Evolutionary conservation across 225 moss, liverwort and hornwort species (phyloP).

Genomic region (Polytrichum commune): DNA sequence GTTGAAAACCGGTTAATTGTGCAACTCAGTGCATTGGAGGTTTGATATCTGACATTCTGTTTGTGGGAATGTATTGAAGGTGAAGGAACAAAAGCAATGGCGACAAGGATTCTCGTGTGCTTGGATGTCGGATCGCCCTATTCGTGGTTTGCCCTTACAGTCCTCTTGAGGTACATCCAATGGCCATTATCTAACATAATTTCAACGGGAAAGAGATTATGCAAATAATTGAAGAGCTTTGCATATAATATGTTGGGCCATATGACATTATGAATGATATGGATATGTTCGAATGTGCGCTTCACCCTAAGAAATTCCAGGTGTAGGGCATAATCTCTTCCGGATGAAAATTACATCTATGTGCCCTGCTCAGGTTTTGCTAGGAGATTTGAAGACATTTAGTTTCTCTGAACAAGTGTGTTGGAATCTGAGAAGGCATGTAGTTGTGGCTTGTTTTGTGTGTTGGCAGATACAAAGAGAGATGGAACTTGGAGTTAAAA

Average conservation of each 20-base stretch:
- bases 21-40: too few species aligned
- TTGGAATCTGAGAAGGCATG: not conserved
- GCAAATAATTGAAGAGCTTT: too few species aligned
- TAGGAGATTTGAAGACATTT: too few species aligned
- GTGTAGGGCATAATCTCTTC: too few species aligned
- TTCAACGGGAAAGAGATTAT: too few species aligned
- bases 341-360: not conserved
- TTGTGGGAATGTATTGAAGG: too few species aligned
- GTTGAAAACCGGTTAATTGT: too few species aligned
- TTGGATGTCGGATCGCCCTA: constrained; percentile 61
- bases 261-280: not conserved
- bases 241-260: not conserved
- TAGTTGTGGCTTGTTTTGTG: not conserved
- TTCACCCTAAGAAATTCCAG: too few species aligned
- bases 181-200: too few species aligned
- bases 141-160: constrained; percentile 47
- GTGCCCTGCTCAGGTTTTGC: not conserved
- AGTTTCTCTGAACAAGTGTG: not conserved
- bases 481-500: constrained; percentile 61
- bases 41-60: too few species aligned
- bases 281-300: too few species aligned
- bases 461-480: constrained; percentile 51
- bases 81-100: not conserved
- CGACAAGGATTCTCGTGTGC: constrained; percentile 31
- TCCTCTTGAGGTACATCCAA: constrained; percentile 49